Conservation (phyloP, 2,329 filamentous ascomycete genomes). For the Alternaria viburni region DNA sequence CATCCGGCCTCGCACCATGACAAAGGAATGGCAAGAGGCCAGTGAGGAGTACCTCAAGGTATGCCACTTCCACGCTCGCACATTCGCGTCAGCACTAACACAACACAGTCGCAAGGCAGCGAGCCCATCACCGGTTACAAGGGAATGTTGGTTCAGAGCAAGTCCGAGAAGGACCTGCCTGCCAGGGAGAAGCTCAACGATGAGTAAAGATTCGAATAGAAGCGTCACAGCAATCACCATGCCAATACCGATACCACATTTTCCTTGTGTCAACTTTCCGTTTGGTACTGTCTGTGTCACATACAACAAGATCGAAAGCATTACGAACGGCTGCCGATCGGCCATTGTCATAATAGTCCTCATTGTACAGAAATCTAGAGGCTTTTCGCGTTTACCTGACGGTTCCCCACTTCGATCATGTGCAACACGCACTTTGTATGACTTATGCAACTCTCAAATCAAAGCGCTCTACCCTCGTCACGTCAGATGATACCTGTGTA, state of each 20-base stretch:
- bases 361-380: conserved; percentile 49
- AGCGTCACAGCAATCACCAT: conserved; percentile 32
- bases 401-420: conserved; percentile 23
- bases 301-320: conserved; percentile 36
- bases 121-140: conserved; percentile 50
- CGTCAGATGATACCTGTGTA: background rate
- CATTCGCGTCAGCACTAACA: conserved; percentile 19
- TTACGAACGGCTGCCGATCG: conserved; percentile 31
- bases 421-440: conserved; percentile 26
- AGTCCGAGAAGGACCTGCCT: conserved; percentile 41
- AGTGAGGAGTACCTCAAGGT: conserved; percentile 94
- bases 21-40: conserved; percentile 94
- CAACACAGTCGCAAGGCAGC: conserved; percentile 42
- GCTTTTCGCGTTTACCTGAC: conserved; percentile 34
- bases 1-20: conserved; percentile 81
- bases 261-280: conserved; percentile 45
- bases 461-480: conserved; percentile 17
- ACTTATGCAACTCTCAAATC: conserved; percentile 29
- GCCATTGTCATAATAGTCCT: conserved; percentile 47
- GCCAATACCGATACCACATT: conserved; percentile 42
- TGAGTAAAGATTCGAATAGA: conserved; percentile 36
- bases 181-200: conserved; percentile 36
- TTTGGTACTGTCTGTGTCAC: conserved; percentile 48
- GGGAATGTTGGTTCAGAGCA: conserved; percentile 50
- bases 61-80: conserved; percentile 45